These are phyloP conservation scores for Talaromyces ruber DNA, from an alignment of 495 filamentous ascomycete genomes.

Conservation along the genomic window DNA sequence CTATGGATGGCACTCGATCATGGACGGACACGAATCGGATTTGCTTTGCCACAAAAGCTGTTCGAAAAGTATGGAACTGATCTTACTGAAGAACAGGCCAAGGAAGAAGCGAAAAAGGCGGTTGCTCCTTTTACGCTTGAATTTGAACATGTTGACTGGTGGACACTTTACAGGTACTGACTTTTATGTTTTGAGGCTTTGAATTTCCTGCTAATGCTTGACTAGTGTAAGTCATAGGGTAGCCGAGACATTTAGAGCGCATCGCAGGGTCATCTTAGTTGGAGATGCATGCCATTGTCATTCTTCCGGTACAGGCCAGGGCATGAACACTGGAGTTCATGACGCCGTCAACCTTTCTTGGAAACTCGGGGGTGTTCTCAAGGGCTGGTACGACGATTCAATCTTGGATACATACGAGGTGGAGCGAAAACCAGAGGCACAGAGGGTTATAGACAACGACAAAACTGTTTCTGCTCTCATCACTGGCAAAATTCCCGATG, in stretches of 20 bases:
- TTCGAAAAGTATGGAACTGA: neutral
- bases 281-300: slow-evolving; percentile 45
- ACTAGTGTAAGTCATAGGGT: neutral
- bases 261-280: slow-evolving; percentile 31
- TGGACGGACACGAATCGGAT: neutral
- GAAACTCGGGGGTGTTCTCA: slow-evolving; percentile 28
- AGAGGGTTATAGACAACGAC: neutral
- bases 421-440: slow-evolving; percentile 2
- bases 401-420: slow-evolving; percentile 13
- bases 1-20: neutral
- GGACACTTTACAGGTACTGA: neutral
- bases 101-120: neutral
- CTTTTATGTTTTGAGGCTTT: neutral
- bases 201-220: neutral
- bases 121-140: neutral
- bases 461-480: neutral
- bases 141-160: neutral
- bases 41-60: neutral
- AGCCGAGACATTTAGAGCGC: neutral
- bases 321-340: slow-evolving; percentile 42
- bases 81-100: neutral
- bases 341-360: slow-evolving; percentile 43
- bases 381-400: neutral
- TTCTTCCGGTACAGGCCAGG: slow-evolving; percentile 37
- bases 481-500: neutral